A percentile compares a stretch with the other conserved stretches of the same genome.
These are phyloP conservation scores for Trichophyton mentagrophytes DNA, from an alignment of 2,329 filamentous ascomycete genomes.

Conservation along the genomic window DNA sequence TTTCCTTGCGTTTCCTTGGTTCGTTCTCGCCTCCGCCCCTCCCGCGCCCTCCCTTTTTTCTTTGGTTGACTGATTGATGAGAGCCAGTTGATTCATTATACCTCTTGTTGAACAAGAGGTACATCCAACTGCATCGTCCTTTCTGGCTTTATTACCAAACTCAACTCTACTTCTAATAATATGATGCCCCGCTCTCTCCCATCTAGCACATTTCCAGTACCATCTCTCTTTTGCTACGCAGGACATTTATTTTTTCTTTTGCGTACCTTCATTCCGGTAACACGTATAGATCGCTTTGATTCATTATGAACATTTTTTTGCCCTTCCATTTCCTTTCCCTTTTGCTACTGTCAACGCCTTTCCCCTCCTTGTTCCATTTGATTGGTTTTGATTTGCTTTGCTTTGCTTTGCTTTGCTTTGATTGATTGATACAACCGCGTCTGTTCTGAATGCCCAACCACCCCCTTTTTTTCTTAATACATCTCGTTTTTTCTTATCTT, in stretches of 20 bases:
- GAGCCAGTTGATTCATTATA: background rate
- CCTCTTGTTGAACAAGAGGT: background rate
- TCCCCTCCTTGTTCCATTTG: constrained; percentile 5
- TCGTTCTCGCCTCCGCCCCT: background rate
- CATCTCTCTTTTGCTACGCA: background rate
- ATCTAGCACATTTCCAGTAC: background rate
- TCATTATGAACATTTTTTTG: background rate
- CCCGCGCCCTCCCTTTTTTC: background rate
- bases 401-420: constrained; percentile 12
- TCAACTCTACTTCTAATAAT: background rate
- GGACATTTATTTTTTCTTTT: background rate
- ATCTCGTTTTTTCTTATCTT: constrained; percentile 10
- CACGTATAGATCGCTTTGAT: constrained; percentile 2
- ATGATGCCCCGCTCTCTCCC: background rate
- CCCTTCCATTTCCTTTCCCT: constrained; percentile 3
- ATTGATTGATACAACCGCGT: constrained; percentile 38
- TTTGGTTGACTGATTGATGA: background rate
- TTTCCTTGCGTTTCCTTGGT: background rate
- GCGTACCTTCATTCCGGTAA: background rate
- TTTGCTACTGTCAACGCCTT: background rate
- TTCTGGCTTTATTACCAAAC: background rate
- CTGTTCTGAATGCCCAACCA: constrained; percentile 27
- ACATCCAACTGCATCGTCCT: background rate
- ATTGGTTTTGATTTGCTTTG: background rate
- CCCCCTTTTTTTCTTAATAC: constrained; percentile 14